phyloP scores from a whole-genome alignment of 2,329 filamentous ascomycete genomes.

The Emydomyces testavorans region DNA sequence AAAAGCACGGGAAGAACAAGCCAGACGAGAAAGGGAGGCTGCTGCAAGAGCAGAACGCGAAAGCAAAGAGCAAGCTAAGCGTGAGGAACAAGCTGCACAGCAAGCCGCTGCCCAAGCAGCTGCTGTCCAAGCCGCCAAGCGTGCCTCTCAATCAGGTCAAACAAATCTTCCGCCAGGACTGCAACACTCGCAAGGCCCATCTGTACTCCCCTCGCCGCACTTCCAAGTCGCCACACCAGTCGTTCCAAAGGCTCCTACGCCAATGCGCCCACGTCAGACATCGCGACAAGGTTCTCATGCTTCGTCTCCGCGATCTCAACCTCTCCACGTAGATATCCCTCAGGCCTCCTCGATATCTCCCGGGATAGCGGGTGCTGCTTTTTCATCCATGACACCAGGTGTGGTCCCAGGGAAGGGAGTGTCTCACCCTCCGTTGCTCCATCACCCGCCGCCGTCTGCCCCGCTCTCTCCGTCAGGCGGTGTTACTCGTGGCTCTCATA shows the following conservation, averaged over 20 bases:
- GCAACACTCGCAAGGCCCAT: slow-evolving; percentile 42
- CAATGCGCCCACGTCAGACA: slow-evolving; percentile 60
- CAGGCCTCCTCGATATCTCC: slow-evolving; percentile 50
- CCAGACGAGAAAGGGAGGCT: slow-evolving; percentile 46
- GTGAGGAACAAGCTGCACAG: slow-evolving; percentile 30
- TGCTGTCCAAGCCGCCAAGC: slow-evolving; percentile 31
- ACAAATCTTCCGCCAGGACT: slow-evolving; percentile 45
- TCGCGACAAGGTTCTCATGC: slow-evolving; percentile 67
- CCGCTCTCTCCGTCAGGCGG: slow-evolving; percentile 54
- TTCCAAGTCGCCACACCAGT: slow-evolving; percentile 67
- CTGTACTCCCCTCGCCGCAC: slow-evolving; percentile 61
- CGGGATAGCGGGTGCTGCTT: slow-evolving; percentile 50
- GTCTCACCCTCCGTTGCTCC: slow-evolving; percentile 40
- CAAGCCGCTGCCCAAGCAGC: slow-evolving; percentile 19
- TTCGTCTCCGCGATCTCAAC: slow-evolving; percentile 49
- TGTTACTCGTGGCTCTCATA: slow-evolving; percentile 48
- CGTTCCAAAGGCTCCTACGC: slow-evolving; percentile 70
- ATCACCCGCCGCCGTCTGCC: slow-evolving; percentile 49
- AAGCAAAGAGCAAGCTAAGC: slow-evolving; percentile 39
- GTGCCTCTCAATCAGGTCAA: slow-evolving; percentile 49
- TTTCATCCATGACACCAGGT: slow-evolving; percentile 54
- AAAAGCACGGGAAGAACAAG: slow-evolving; percentile 32
- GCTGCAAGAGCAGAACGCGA: slow-evolving; percentile 36
- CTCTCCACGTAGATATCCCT: slow-evolving; percentile 44
- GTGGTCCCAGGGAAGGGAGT: slow-evolving; percentile 50